These are phyloP conservation scores for Carex parvula DNA, from an alignment of 176 grass and related monocot species.

Conservation along the genomic window DNA sequence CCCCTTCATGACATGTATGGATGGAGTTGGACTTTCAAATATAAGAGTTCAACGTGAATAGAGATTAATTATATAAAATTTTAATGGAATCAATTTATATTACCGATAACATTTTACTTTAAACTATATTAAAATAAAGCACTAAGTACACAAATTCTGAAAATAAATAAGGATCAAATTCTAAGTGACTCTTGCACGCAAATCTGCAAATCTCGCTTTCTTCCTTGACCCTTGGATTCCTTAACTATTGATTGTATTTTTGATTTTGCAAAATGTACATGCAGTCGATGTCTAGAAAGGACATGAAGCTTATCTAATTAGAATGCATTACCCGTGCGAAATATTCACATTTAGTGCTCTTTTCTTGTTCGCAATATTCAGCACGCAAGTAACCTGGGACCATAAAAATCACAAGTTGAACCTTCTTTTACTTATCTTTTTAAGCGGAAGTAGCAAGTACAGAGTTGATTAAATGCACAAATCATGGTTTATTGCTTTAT, in stretches of 20 bases:
- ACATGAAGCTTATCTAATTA: not conserved
- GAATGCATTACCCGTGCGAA: not conserved
- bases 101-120: too few relatives aligned
- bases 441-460: not conserved
- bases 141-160: too few relatives aligned
- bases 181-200: not conserved
- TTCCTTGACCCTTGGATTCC: not conserved
- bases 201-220: not conserved
- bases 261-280: not conserved
- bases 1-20: not conserved
- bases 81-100: too few relatives aligned
- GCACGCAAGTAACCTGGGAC: not conserved
- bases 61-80: too few relatives aligned
- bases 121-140: too few relatives aligned
- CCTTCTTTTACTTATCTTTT: not conserved
- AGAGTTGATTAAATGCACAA: not conserved
- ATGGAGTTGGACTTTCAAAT: too few relatives aligned
- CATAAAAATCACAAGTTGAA: not conserved
- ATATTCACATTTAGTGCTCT: not conserved
- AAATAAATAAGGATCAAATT: not conserved
- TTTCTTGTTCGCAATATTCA: not conserved
- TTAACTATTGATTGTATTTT: not conserved
- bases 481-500: not conserved
- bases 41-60: too few relatives aligned
- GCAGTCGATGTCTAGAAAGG: slow-evolving; percentile 6